These are phyloP conservation scores for Hypoxylon perforatum DNA, from an alignment of 495 filamentous ascomycete species.

Conservation along the genomic window DNA sequence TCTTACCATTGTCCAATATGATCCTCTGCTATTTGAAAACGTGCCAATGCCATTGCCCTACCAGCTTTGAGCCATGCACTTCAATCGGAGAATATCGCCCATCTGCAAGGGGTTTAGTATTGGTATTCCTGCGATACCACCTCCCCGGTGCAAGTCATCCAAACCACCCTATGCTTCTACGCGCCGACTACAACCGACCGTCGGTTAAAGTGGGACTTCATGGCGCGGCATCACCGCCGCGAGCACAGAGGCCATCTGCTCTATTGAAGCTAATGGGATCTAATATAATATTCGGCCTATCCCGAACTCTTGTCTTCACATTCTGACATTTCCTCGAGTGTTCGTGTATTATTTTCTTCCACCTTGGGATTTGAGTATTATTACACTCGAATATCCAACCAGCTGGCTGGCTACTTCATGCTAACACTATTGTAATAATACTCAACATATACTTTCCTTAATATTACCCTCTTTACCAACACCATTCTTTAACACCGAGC, in stretches of 20 bases:
- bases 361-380: background rate
- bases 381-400: conserved; percentile 17
- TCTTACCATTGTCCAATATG: conserved; percentile 12
- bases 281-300: conserved; percentile 42
- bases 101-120: conserved; percentile 7
- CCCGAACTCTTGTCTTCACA: conserved; percentile 20
- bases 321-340: conserved; percentile 27
- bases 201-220: conserved; percentile 12
- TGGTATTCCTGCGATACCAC: conserved; percentile 23
- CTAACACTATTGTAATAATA: conserved; percentile 30
- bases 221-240: conserved; percentile 11
- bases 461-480: conserved; percentile 14
- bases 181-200: conserved; percentile 28
- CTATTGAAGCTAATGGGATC: background rate
- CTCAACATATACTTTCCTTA: conserved; percentile 10
- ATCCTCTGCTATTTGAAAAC: conserved; percentile 8
- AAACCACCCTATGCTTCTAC: conserved; percentile 15
- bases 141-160: conserved; percentile 10
- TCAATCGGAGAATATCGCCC: conserved; percentile 6
- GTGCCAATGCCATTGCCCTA: conserved; percentile 2
- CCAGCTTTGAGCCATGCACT: conserved; percentile 1
- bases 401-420: conserved; percentile 37
- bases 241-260: background rate
- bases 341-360: conserved; percentile 13
- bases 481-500: too few relatives aligned